Percentiles rank a stretch among this genome's conserved stretches.
phyloP scores from a whole-genome alignment of 352 stramenopile species.

The Phytophthora nicotianae region DNA sequence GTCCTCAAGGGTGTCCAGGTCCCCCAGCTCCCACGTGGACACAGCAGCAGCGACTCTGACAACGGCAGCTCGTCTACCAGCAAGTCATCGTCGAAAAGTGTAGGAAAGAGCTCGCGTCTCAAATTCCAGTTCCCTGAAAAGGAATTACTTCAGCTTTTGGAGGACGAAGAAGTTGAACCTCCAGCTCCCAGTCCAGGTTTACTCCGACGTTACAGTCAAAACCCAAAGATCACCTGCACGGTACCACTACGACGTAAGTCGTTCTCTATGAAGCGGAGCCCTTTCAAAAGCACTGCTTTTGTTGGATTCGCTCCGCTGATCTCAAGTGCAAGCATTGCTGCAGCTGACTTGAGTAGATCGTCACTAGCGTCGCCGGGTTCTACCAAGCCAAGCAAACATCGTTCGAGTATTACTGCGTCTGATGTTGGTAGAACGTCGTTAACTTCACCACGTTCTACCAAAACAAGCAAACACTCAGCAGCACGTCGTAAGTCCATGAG shows the following conservation, averaged over 20 bases:
- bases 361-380: slow-evolving; percentile 9
- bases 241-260: slow-evolving; percentile 64
- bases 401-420: slow-evolving; percentile 5
- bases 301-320: slow-evolving; percentile 3
- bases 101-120: slow-evolving; percentile 27
- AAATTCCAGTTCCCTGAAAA: slow-evolving; percentile 74
- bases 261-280: slow-evolving; percentile 71
- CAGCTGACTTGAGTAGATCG: slow-evolving; percentile 1
- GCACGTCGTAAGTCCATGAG: slow-evolving; percentile 68
- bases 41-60: slow-evolving; percentile 10
- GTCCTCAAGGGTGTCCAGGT: slow-evolving; percentile 46
- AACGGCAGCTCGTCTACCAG: neutral
- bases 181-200: slow-evolving; percentile 2
- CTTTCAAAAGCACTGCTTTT: slow-evolving; percentile 40
- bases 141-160: slow-evolving; percentile 38
- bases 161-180: slow-evolving; percentile 27
- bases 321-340: slow-evolving; percentile 4
- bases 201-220: slow-evolving; percentile 36
- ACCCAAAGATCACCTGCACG: slow-evolving; percentile 39
- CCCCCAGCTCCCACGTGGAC: slow-evolving; percentile 40
- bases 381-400: slow-evolving; percentile 15
- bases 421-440: slow-evolving; percentile 5
- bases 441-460: slow-evolving; percentile 8
- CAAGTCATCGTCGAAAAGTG: slow-evolving; percentile 5
- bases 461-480: slow-evolving; percentile 26